Conservation (phyloP, 1,284 basidiomycete species). For the Porogramme epimiltina region DNA sequence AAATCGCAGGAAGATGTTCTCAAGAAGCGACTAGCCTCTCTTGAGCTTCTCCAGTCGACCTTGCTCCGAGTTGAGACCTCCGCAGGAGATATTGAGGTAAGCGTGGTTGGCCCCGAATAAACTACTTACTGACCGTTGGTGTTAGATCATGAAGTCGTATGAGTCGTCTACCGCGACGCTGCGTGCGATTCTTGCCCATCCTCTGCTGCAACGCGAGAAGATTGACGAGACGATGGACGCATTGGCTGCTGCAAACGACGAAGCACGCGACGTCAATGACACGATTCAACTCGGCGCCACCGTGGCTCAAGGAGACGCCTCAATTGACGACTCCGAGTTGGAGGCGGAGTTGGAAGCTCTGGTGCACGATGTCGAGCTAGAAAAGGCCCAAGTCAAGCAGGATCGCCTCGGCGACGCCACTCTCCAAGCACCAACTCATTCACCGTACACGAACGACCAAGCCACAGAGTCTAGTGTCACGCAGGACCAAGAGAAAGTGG, state of each 20-base stretch:
- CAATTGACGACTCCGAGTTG: conserved; percentile 59
- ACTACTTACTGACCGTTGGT: background rate
- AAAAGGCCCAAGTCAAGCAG: conserved; percentile 34
- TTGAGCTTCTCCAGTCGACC: conserved; percentile 77
- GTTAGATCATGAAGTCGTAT: conserved; percentile 85
- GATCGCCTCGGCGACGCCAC: conserved; percentile 8
- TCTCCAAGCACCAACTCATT: conserved; percentile 6
- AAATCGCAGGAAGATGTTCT: conserved; percentile 83
- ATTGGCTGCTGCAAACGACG: conserved; percentile 79
- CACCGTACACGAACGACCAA: background rate
- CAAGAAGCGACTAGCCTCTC: conserved; percentile 70
- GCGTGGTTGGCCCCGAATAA: conserved; percentile 1
- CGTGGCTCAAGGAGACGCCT: conserved; percentile 51
- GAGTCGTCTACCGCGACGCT: conserved; percentile 81
- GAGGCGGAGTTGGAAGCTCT: conserved; percentile 60
- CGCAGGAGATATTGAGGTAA: conserved; percentile 84
- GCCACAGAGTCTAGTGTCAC: background rate
- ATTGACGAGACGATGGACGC: conserved; percentile 88
- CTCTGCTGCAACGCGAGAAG: conserved; percentile 73
- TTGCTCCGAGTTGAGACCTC: conserved; percentile 86
- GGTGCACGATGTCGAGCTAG: conserved; percentile 48
- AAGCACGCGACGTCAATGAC: conserved; percentile 83
- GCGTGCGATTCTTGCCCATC: conserved; percentile 74
- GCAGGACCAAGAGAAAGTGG: conserved; percentile 6
- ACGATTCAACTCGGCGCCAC: conserved; percentile 71